These are phyloP conservation scores for Brassica incana DNA, from an alignment of 345 rosid genomes.

Conservation along the genomic window DNA sequence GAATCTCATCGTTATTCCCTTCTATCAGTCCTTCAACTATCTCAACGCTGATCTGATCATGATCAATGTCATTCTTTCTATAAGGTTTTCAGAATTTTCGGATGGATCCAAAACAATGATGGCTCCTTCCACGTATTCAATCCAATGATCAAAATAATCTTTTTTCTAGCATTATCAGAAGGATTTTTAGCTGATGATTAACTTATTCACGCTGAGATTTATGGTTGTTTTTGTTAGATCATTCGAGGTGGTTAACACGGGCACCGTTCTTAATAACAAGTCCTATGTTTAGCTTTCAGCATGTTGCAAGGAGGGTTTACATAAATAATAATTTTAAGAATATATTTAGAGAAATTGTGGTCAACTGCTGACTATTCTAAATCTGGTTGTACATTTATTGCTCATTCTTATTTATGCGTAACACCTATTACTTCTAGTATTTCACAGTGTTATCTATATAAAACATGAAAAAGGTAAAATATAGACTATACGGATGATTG, in stretches of 20 bases:
- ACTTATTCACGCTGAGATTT: neutral
- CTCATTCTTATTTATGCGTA: no score
- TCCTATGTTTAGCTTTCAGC: neutral
- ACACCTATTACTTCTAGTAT: no score
- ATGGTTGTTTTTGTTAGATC: neutral
- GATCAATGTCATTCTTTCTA: slow-evolving; percentile 8
- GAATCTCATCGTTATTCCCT: slow-evolving; percentile 24
- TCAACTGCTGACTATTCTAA: no score
- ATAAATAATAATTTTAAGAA: no score
- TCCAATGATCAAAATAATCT: neutral
- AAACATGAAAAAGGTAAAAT: no score
- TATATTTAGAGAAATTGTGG: no score
- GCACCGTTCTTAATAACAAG: neutral
- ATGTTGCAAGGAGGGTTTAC: neutral
- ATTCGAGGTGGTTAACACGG: neutral
- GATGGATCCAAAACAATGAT: neutral
- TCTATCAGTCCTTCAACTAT: slow-evolving; percentile 35
- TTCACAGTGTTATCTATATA: no score
- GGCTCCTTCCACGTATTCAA: neutral
- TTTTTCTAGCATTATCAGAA: neutral
- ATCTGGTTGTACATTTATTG: no score
- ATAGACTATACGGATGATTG: no score
- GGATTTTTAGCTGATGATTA: neutral
- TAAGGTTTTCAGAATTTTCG: neutral
- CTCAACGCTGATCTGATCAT: slow-evolving; percentile 15